Evolutionary conservation across 352 stramenopile species (phyloP), one percentile per base, ranked within the genome.

Genomic region (Pythium brassicae): DNA sequence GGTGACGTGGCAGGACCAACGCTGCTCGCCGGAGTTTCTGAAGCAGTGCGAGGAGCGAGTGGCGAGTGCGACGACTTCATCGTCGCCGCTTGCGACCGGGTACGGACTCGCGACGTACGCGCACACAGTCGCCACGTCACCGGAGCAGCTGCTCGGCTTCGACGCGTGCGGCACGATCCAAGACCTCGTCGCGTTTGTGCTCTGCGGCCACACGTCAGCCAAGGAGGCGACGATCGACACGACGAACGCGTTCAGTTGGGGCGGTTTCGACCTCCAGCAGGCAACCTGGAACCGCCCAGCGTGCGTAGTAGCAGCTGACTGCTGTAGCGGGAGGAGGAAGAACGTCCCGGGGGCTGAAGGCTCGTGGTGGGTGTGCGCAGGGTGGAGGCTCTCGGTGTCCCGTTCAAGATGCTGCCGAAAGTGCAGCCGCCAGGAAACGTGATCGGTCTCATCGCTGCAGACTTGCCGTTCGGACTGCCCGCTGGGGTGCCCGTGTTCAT

Each of bases 81-180:
- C 59, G 8, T 86, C 64, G 45, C 68, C 55, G 2, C 59, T 89
- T 49, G 63, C 77, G 44, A 66, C 78, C 26, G 84, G 84, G 0
- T 94, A 91, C 52, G 84, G 81, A 1, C 56, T 94, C 10, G 82
- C 82, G 14, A 84, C 81, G 0, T 94, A 76, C 50, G 76, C 79
- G 11, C 67, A 92, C 46, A 75, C 71, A 11, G 44, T 92, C 39
- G 50, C 68, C 35, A 56, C 71, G 23, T 60, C 68, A 0, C 59
- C 75, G 2, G 59, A 59, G 2, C 57, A 56, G 2, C 55, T 94
- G 0, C 54, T 72, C 15, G 63, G 57, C 0, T 91, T 82, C 59
- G 84, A 94, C 25, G 68, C 72, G 6, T 94, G 81, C 40, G 84
- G 84, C 20, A 94, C 82, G 5, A 92, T 94, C 57, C 78, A 88